Conservation (phyloP, 257 asterid genomes). For the Scutellaria barbata region DNA sequence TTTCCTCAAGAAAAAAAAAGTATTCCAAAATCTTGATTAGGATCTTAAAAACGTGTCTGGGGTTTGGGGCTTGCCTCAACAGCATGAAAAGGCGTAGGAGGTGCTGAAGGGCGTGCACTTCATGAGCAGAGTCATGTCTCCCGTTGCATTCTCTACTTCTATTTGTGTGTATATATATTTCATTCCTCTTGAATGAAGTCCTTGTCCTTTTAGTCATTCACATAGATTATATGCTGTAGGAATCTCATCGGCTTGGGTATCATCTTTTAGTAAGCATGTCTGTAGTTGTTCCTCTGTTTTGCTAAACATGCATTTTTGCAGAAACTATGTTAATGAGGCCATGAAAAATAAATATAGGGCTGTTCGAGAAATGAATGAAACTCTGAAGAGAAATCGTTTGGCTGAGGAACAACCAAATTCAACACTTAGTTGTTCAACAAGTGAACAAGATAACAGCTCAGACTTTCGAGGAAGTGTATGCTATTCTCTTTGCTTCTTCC, state of each 20-base stretch:
- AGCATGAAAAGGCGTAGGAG: no score
- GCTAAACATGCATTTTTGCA: conserved; percentile 24
- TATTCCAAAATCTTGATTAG: no score
- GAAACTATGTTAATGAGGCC: conserved; percentile 32
- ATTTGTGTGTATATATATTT: background rate
- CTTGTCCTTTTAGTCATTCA: conserved; percentile 3
- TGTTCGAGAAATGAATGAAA: conserved; percentile 80
- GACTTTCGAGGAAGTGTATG: conserved; percentile 69
- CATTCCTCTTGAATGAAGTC: no score
- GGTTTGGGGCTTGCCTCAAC: no score
- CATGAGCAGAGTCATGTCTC: no score
- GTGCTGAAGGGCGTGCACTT: no score
- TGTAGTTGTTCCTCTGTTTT: conserved; percentile 29
- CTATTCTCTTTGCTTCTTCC: conserved; percentile 35
- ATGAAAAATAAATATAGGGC: conserved; percentile 60
- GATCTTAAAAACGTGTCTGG: no score
- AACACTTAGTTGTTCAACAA: conserved; percentile 55
- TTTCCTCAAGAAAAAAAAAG: no score
- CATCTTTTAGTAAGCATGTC: conserved; percentile 5
- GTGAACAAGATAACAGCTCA: conserved; percentile 60
- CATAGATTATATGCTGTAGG: conserved; percentile 28
- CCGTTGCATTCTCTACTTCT: background rate
- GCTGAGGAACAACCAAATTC: conserved; percentile 57
- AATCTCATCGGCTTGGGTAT: conserved; percentile 14
- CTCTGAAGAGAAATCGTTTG: conserved; percentile 60